phyloP scores from a whole-genome alignment of 371 early-diverging fungal species.

The Mortierella sp. region DNA sequence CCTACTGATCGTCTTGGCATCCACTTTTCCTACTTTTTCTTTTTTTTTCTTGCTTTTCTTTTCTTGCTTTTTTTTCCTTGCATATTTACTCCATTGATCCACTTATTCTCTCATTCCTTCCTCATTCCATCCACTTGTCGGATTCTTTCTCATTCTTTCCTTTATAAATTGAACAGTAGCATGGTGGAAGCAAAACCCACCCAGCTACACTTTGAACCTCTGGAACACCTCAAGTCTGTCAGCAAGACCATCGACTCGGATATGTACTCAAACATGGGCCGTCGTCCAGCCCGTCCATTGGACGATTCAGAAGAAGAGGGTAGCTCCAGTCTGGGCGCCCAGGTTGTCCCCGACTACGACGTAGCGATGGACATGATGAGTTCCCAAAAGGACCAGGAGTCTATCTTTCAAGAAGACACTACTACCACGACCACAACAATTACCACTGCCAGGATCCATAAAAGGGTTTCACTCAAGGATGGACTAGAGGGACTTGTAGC shows the following conservation, averaged over 20 bases:
- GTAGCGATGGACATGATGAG: neutral
- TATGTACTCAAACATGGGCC: conserved; percentile 2
- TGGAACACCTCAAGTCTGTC: neutral
- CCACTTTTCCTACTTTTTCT: neutral
- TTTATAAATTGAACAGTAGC: neutral
- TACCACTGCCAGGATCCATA: conserved; percentile 19
- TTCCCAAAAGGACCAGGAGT: neutral
- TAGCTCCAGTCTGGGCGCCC: neutral
- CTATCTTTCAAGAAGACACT: conserved; percentile 14
- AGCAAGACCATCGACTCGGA: conserved; percentile 30
- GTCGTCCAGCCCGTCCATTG: conserved; percentile 15
- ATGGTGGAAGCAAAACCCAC: conserved; percentile 20
- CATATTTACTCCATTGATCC: neutral
- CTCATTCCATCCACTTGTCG: neutral
- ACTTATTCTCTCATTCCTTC: neutral
- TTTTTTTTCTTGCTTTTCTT: conserved; percentile 2
- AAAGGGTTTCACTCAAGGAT: conserved; percentile 10
- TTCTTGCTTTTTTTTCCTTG: neutral
- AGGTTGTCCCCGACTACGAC: neutral
- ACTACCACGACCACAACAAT: conserved; percentile 28
- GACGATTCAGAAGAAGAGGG: conserved; percentile 30
- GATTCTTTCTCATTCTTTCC: neutral
- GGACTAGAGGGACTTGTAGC: conserved; percentile 14
- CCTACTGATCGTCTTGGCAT: neutral
- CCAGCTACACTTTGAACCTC: conserved; percentile 23